Evolutionary conservation across 2,329 filamentous ascomycete genomes (phyloP).

Genomic region (Cladosporium colombiae): DNA sequence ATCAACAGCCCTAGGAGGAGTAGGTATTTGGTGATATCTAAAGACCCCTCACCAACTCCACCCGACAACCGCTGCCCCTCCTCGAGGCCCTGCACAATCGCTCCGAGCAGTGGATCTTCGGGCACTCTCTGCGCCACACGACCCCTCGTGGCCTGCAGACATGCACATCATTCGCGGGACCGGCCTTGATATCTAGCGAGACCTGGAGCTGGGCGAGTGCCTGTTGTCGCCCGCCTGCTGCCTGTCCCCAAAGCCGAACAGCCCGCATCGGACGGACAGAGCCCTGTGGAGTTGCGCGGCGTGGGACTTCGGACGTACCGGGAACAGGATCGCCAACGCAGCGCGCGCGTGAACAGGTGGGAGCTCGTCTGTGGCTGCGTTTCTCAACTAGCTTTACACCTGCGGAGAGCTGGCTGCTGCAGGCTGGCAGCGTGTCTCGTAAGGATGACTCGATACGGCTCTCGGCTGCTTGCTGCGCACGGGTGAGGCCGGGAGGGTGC

Average conservation of each 20-base stretch:
- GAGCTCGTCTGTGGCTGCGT: slow-evolving; percentile 18
- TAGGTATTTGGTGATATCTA: neutral
- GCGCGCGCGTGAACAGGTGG: slow-evolving; percentile 20
- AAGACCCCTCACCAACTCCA: slow-evolving; percentile 11
- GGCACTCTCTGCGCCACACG: slow-evolving; percentile 1
- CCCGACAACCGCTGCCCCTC: neutral
- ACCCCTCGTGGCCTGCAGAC: slow-evolving; percentile 19
- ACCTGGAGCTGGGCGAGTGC: neutral
- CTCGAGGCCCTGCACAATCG: slow-evolving; percentile 1
- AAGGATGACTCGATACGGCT: slow-evolving; percentile 12
- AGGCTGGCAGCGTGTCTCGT: slow-evolving; percentile 5
- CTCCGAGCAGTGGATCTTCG: slow-evolving; percentile 12
- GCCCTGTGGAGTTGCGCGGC: neutral
- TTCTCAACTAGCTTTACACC: slow-evolving; percentile 3
- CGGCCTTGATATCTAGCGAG: neutral
- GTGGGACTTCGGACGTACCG: neutral
- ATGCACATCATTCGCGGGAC: slow-evolving; percentile 19
- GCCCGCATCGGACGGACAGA: neutral
- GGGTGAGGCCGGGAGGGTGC: slow-evolving; percentile 7
- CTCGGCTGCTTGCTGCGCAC: slow-evolving; percentile 1
- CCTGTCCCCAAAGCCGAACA: neutral
- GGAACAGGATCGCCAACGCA: slow-evolving; percentile 18
- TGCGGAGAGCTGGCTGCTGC: neutral
- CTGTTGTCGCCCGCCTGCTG: neutral
- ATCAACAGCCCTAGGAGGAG: neutral